Conservation (phyloP, 768 basidiomycete genomes). For the Lyophyllum atratum region DNA sequence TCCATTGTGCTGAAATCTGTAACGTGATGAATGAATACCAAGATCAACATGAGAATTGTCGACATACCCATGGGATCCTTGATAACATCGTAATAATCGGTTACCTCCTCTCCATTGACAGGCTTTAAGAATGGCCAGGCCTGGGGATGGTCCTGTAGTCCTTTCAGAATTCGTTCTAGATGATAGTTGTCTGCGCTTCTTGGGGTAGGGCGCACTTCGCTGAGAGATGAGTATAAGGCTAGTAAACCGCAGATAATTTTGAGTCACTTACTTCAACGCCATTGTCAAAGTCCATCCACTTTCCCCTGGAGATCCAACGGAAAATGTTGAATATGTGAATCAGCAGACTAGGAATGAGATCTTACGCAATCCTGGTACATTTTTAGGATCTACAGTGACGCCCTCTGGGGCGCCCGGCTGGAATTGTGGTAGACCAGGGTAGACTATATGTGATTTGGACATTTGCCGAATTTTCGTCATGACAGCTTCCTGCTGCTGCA, state of each 20-base stretch:
- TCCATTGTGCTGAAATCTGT: constrained; percentile 90
- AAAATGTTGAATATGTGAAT: constrained; percentile 6
- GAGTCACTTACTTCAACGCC: constrained; percentile 60
- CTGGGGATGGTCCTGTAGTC: constrained; percentile 73
- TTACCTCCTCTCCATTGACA: constrained; percentile 76
- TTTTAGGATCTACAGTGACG: constrained; percentile 63
- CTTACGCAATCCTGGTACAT: constrained; percentile 88
- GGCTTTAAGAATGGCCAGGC: constrained; percentile 90
- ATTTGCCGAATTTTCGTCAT: constrained; percentile 84
- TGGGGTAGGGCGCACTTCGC: constrained; percentile 34
- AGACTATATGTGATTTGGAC: constrained; percentile 84
- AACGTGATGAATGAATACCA: not conserved
- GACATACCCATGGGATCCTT: constrained; percentile 88
- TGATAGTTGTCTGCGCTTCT: constrained; percentile 58
- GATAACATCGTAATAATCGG: constrained; percentile 90
- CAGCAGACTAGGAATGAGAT: constrained; percentile 10
- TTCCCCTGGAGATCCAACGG: constrained; percentile 71
- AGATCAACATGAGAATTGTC: constrained; percentile 2
- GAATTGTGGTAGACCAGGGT: constrained; percentile 79
- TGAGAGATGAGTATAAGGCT: constrained; percentile 14
- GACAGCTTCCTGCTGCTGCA: constrained; percentile 86
- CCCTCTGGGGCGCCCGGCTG: constrained; percentile 55
- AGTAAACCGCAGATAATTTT: not conserved
- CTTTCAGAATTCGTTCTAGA: constrained; percentile 79
- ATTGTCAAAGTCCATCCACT: constrained; percentile 92